Evolutionary conservation across 176 grass and related monocot genomes (phyloP).

Genomic region (Triticum urartu): DNA sequence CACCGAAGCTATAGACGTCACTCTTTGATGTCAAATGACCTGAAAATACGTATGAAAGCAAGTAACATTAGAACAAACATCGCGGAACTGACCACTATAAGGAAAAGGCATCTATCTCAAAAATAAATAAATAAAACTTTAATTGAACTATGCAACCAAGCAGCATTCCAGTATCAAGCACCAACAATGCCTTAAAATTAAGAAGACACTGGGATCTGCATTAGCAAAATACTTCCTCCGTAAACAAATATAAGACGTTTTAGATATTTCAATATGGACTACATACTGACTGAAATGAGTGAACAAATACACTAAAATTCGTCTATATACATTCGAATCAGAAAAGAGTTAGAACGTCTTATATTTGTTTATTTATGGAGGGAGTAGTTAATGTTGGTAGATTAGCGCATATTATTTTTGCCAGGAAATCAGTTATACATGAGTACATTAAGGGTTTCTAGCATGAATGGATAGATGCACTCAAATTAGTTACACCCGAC

Average conservation of each 20-base stretch:
- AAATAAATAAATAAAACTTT: not conserved
- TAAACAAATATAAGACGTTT: too few relatives aligned
- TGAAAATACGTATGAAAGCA: slow-evolving; percentile 12
- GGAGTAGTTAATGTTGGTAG: not conserved
- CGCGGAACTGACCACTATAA: not conserved
- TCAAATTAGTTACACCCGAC: not conserved
- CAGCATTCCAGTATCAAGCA: not conserved
- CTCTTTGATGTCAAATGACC: slow-evolving; percentile 93
- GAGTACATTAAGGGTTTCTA: not conserved
- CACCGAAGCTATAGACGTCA: slow-evolving; percentile 79
- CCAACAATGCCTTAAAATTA: not conserved
- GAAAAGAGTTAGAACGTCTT: too few relatives aligned
- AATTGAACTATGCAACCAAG: slow-evolving; percentile 6
- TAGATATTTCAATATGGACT: too few relatives aligned
- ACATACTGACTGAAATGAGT: too few relatives aligned
- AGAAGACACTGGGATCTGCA: slow-evolving; percentile 1
- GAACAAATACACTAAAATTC: too few relatives aligned
- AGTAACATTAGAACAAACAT: not conserved
- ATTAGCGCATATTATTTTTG: not conserved
- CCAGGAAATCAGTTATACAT: not conserved
- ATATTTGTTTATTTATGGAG: too few relatives aligned
- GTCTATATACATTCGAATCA: too few relatives aligned
- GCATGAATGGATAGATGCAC: not conserved
- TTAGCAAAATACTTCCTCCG: not conserved
- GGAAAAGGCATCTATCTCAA: not conserved